Evolutionary conservation across 805 yeast species (phyloP), one percentile per base, ranked within the genome.

Genomic region (Kodamaea restingae): DNA sequence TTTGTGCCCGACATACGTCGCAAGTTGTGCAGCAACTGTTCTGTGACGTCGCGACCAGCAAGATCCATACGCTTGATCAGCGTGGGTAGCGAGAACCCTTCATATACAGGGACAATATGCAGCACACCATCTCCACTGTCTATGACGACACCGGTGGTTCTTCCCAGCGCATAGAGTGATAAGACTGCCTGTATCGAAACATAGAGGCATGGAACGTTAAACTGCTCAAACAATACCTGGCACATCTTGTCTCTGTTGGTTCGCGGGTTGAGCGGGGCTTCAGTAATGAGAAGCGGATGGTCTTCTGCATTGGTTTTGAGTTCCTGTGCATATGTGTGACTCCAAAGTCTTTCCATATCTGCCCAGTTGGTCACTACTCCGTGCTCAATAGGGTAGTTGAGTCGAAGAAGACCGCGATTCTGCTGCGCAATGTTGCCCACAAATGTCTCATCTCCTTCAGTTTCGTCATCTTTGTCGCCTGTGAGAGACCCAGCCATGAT

Each of bases 111-210:
- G 2, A 88, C 95, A 7, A 84, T 72, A 52, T 85, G 90, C 28
- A 85, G 76, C 18, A 88, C 95, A 4, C 97, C 97, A 58, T 90
- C 97, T 4, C 97, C 97, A n/a, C 83, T 76, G 54, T 90, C 96
- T 9, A 91, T 54, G 2, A 87, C 95, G 27, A 87, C 75, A 1
- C 97, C 98, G 0, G 95, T 88, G 6, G 97, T 90, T 48, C 87
- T 67, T 0, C 97, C 98, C 4, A 86, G 75, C 0, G 97, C 88
- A 61, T 91, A 90, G 28, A 90, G 64, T 3, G 96, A 74, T 28
- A 90, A 65, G 8, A 88, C 88, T 0, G 95, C 91, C 48, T 84
- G 91, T 35, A 84, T 67, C 3, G 81, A 71, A 10, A 84, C 62
- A 54, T 83, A 81, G n/a, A 81, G 52, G n/a, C 91, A 84, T 1